Base-by-base conservation (phyloP, 2,329 filamentous ascomycete genomes). In the Ophiostoma perfectum region DNA sequence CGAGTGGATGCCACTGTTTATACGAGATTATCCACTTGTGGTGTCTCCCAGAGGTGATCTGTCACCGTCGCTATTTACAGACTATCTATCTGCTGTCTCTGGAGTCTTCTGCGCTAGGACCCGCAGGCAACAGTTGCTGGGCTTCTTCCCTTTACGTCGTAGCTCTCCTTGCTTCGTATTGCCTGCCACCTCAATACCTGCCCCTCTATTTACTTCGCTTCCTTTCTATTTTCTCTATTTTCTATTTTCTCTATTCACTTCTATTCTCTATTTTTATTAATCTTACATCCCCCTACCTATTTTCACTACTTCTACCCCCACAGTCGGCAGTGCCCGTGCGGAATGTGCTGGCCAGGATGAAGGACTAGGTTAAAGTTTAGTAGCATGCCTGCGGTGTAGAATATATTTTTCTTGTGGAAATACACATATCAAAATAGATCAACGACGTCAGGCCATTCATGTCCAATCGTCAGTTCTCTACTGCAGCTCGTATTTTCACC, bases 1-100 rank as follows among this genome's bases (percentile, higher is more conserved):
- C n/a, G 18, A 14, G 49, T 55, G 49, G 49, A 55, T 55, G 49
- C 49, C 18, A 5, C 9, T 7, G n/a, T 27, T 27, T 55, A 60
- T 60, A 60, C 55, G 55, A 60, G 55, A 60, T 60, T 38, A 60
- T 60, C 55, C 55, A 60, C 55, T 60, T 60, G 55, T 38, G 55
- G 55, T 60, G 55, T 11, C 36, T 58, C 52, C 52, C 18, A 38
- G 55, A 60, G 49, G 49, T 60, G 27, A 38, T 38, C 55, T 60
- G 55, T 60, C 55, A 60, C 49, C 49, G 55, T 60, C 55, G 14
- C 27, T 60, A 60, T 38, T 16, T 16, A 12, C 55, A 38, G 52
- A 2, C 3, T 7, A 27, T 58, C 11, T 38, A 3, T 39, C 55
- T 38, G 27, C 38, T 14, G 8, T 27, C 9, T 18, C 49, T 45